phyloP scores from a whole-genome alignment of 202 grass and related monocot species.

The Digitaria exilis region DNA sequence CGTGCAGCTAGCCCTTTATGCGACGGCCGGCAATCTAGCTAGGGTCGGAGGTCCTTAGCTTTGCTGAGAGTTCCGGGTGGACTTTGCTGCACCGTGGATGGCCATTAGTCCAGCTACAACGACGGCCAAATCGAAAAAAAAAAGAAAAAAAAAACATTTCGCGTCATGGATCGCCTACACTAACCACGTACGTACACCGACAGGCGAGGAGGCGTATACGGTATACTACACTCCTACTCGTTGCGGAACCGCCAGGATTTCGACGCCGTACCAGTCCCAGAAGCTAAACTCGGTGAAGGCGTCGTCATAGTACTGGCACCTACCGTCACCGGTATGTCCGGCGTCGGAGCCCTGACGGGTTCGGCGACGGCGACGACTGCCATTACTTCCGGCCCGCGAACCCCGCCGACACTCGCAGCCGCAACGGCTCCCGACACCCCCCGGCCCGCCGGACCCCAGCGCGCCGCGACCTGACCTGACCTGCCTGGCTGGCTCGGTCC shows the following conservation, averaged over 20 bases:
- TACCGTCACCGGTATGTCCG: neutral
- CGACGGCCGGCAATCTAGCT: neutral
- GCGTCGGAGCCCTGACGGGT: neutral
- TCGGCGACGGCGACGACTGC: too few species aligned
- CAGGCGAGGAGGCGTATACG: neutral
- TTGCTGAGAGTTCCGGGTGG: too few species aligned
- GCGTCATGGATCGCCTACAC: neutral
- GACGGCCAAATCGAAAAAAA: too few species aligned
- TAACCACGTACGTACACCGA: neutral
- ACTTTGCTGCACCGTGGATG: too few species aligned
- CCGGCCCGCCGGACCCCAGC: neutral
- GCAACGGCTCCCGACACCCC: constrained; percentile 27
- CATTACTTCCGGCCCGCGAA: neutral
- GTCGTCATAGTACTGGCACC: neutral
- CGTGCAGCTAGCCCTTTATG: neutral
- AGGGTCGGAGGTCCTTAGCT: too few species aligned
- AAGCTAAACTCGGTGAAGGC: neutral
- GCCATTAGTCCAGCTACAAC: too few species aligned
- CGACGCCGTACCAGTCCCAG: constrained; percentile 3
- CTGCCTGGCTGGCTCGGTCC: neutral
- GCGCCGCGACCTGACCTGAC: neutral
- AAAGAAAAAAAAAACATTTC: too few species aligned
- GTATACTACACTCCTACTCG: too few species aligned
- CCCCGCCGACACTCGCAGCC: constrained; percentile 22
- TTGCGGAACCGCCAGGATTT: neutral